These are phyloP conservation scores for Neonectria punicea DNA, from an alignment of 2,329 filamentous ascomycete species.

Conservation along the genomic window DNA sequence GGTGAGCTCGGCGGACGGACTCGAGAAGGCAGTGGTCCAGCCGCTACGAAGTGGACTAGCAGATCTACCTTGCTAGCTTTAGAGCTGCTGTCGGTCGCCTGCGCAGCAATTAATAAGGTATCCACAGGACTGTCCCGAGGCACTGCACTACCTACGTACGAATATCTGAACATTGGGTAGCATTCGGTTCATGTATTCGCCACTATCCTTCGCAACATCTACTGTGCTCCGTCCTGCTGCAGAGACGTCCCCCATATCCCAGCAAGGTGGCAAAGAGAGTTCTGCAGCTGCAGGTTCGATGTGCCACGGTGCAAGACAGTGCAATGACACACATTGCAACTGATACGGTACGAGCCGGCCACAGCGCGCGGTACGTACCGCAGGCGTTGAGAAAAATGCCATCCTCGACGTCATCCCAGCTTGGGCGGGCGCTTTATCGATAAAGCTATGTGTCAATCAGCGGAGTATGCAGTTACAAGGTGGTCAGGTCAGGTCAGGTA, in stretches of 20 bases:
- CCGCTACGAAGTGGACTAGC: background rate
- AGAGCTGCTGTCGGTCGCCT: background rate
- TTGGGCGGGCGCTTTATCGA: conserved; percentile 37
- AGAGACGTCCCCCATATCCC: background rate
- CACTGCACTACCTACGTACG: background rate
- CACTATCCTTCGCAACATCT: background rate
- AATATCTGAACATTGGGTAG: background rate
- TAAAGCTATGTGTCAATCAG: conserved; percentile 37
- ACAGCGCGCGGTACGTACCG: conserved; percentile 32
- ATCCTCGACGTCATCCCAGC: conserved; percentile 41
- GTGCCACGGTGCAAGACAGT: background rate
- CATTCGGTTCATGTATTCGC: background rate
- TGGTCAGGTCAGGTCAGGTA: conserved; percentile 29
- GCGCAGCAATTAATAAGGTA: background rate
- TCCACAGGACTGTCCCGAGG: background rate
- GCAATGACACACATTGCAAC: background rate
- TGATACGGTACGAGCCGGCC: background rate
- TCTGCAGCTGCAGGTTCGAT: background rate
- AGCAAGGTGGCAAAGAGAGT: background rate
- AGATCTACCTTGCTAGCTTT: no score
- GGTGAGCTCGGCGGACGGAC: background rate
- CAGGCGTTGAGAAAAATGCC: conserved; percentile 38
- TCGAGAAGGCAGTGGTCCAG: background rate
- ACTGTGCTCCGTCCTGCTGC: background rate
- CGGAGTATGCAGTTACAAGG: background rate